These are phyloP conservation scores for Cytospora paraplurivora DNA, from an alignment of 2,329 filamentous ascomycete genomes.

Conservation along the genomic window DNA sequence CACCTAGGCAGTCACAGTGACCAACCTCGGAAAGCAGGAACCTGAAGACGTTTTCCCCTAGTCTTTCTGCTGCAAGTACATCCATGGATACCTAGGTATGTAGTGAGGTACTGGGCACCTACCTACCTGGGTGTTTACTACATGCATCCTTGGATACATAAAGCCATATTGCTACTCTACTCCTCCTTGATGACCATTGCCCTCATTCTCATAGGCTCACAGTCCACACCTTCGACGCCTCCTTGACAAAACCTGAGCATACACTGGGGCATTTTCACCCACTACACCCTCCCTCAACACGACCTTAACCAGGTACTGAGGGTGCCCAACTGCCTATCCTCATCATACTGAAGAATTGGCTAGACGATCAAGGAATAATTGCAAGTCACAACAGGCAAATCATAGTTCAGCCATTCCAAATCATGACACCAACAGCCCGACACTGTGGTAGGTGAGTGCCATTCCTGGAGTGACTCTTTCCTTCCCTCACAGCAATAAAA, in stretches of 20 bases:
- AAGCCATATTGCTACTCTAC: too few species aligned
- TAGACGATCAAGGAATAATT: not conserved
- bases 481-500: too few species aligned
- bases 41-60: too few species aligned
- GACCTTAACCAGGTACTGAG: not conserved
- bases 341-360: not conserved
- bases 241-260: not conserved
- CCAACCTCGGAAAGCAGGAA: too few species aligned
- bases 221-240: not conserved
- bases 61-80: too few species aligned
- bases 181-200: constrained; percentile 26
- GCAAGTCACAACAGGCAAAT: constrained; percentile 21
- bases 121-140: too few species aligned
- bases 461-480: not conserved
- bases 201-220: constrained; percentile 26
- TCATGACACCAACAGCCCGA: constrained; percentile 1
- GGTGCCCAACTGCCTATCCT: not conserved
- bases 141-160: too few species aligned
- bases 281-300: constrained; percentile 14
- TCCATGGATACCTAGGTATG: too few species aligned
- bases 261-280: not conserved
- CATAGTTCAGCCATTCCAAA: constrained; percentile 27
- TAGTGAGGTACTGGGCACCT: too few species aligned
- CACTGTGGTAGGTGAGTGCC: not conserved
- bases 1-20: too few species aligned